Conservation (phyloP, 2,329 filamentous ascomycete species). For the Rutstroemia sydowiana region DNA sequence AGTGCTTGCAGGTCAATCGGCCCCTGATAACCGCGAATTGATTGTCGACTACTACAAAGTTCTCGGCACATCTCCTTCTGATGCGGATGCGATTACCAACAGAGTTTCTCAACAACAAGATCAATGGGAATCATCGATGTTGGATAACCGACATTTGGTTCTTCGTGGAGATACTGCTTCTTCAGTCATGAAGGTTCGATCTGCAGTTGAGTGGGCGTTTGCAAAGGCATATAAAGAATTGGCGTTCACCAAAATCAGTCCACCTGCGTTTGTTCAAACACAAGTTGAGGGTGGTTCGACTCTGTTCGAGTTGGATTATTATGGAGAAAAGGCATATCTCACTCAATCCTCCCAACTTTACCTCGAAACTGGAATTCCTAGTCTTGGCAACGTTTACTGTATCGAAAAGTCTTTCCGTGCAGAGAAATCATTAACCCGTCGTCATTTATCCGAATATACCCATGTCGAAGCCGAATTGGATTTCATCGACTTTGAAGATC, state of each 20-base stretch:
- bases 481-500: constrained; percentile 87
- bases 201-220: constrained; percentile 61
- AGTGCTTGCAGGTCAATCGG: constrained; percentile 58
- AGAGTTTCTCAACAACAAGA: constrained; percentile 62
- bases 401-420: constrained; percentile 98
- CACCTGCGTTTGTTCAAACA: constrained; percentile 75
- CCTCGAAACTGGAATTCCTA: constrained; percentile 87
- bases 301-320: constrained; percentile 48
- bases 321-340: constrained; percentile 83
- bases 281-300: constrained; percentile 70
- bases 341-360: constrained; percentile 97
- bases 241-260: constrained; percentile 60
- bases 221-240: constrained; percentile 57
- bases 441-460: constrained; percentile 92
- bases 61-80: constrained; percentile 60
- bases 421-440: constrained; percentile 89
- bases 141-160: constrained; percentile 63
- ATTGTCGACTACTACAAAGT: constrained; percentile 67
- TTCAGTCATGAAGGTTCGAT: constrained; percentile 64
- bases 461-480: constrained; percentile 95
- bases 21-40: constrained; percentile 62
- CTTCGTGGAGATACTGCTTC: constrained; percentile 62
- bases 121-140: constrained; percentile 39
- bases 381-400: constrained; percentile 91
- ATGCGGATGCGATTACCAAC: constrained; percentile 69